Percentiles rank a stretch among this genome's conserved stretches.
Evolutionary conservation across 768 basidiomycete genomes (phyloP).

Genomic region (Russula sp.): DNA sequence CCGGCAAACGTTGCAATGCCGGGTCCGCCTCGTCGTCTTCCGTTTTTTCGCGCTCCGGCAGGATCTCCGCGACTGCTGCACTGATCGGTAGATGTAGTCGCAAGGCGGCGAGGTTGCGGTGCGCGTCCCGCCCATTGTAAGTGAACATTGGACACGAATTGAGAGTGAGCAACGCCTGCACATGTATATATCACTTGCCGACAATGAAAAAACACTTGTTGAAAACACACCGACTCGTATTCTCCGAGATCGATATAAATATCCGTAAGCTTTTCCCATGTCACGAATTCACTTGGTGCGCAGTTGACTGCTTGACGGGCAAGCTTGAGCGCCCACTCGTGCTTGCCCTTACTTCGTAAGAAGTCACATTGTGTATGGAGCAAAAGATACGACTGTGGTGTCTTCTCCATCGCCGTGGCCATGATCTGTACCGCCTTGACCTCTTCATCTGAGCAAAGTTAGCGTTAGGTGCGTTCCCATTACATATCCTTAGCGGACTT

Average conservation of each 20-base stretch:
- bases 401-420: slow-evolving; percentile 71
- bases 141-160: slow-evolving; percentile 99
- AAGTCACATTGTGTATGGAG: slow-evolving; percentile 95
- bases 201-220: neutral
- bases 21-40: slow-evolving; percentile 93
- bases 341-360: slow-evolving; percentile 75
- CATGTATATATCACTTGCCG: neutral
- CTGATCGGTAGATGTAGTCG: slow-evolving; percentile 84
- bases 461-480: neutral
- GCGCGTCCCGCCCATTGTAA: slow-evolving; percentile 92
- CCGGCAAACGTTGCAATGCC: slow-evolving; percentile 88
- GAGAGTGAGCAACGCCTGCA: slow-evolving; percentile 75
- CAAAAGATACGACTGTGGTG: slow-evolving; percentile 89
- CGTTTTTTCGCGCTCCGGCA: slow-evolving; percentile 76
- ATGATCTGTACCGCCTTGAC: slow-evolving; percentile 97
- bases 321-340: slow-evolving; percentile 85
- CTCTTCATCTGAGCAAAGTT: slow-evolving; percentile 70
- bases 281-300: slow-evolving; percentile 97
- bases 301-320: slow-evolving; percentile 96
- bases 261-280: slow-evolving; percentile 97
- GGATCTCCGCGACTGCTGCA: slow-evolving; percentile 79
- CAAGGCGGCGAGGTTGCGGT: slow-evolving; percentile 73
- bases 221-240: slow-evolving; percentile 56
- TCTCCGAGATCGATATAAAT: slow-evolving; percentile 87
- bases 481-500: slow-evolving; percentile 31